Base-by-base conservation (phyloP, 2,329 filamentous ascomycete genomes). In the Fusarium euwallaceae region DNA sequence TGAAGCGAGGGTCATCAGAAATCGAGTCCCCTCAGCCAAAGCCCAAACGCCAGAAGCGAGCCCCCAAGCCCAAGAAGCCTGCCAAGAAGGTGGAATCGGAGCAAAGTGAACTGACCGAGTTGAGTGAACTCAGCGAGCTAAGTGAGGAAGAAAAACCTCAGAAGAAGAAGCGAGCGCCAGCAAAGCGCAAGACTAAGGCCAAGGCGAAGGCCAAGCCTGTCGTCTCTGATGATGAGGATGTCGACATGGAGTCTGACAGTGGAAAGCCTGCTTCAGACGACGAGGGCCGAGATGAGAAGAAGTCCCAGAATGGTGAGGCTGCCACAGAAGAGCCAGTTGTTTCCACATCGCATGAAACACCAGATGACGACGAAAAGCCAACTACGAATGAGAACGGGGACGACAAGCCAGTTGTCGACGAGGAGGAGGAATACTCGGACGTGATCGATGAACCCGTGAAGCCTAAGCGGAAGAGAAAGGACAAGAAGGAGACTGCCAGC, bases 391-490 rank as follows among this genome's bases (percentile, higher is more conserved):
- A 73, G 14, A 74, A 71, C 5, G 74, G 77, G 2, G 76, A 79
- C 8, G 22, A 67, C 10, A 76, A 76, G 20, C 68, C 73, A n/a
- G 69, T 60, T 7, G 61, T 79, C 6, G 73, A 79, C 62, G 79
- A 83, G 29, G 83, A 84, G 62, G 84, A 84, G n/a, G 84, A 84
- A 34, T 83, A 84, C 53, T 82, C 82, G 0, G 82, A 84, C 5
- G 87, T 98, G n/a, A 85, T 97, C 45, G 95, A 98, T 79, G 94
- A 96, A 73, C 87, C 87, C 4, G 90, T 83, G 61, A 86, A 87
- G 29, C 89, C 90, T 11, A 90, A 91, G 60, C 87, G 87, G 32
- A 90, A 88, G 79, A 92, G 90, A 75, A 85, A 85, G 70, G 82
- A 85, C 24, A 74, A 78, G 64, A 83, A 82, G 24, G 76, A 79